phyloP scores from a whole-genome alignment of 1,284 basidiomycete species.

The Prillingera fragicola region DNA sequence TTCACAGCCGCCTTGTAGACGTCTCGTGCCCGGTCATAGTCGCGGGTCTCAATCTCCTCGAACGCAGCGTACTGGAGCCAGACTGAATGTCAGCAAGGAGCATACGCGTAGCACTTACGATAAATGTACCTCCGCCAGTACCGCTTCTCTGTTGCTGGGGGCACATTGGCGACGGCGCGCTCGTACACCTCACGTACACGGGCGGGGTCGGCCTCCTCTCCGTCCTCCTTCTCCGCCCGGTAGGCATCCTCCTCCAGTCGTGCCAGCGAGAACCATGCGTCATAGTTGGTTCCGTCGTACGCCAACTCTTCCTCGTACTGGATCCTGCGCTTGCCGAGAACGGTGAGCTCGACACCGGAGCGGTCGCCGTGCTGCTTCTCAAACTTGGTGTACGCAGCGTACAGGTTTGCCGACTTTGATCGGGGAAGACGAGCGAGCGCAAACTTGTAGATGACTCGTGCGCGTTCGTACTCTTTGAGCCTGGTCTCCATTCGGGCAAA shows the following conservation, averaged over 20 bases:
- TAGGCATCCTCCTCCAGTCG: constrained; percentile 86
- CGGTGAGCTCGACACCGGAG: constrained; percentile 82
- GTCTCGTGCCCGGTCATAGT: constrained; percentile 75
- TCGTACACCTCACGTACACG: constrained; percentile 92
- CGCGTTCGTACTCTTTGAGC: constrained; percentile 91
- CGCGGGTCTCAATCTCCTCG: constrained; percentile 93
- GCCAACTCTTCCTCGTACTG: constrained; percentile 93
- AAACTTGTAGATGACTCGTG: constrained; percentile 98
- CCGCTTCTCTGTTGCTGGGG: constrained; percentile 58
- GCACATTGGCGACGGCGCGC: constrained; percentile 90
- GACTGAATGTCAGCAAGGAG: constrained; percentile 44
- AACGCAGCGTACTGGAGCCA: constrained; percentile 97
- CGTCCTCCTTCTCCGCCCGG: constrained; percentile 68
- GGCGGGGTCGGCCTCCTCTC: constrained; percentile 53
- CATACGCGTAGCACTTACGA: constrained; percentile 51
- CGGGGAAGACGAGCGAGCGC: constrained; percentile 84
- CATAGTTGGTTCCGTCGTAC: constrained; percentile 87
- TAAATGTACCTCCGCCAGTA: constrained; percentile 90
- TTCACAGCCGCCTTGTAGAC: constrained; percentile 86
- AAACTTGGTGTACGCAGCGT: constrained; percentile 89
- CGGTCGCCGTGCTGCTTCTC: constrained; percentile 96
- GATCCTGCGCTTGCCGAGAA: constrained; percentile 90
- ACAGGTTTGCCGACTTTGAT: constrained; percentile 72
- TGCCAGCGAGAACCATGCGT: constrained; percentile 97
- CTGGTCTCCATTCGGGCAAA: constrained; percentile 98